These are phyloP conservation scores for Colletotrichum nymphaeae DNA, from an alignment of 2,329 filamentous ascomycete species.

Conservation along the genomic window DNA sequence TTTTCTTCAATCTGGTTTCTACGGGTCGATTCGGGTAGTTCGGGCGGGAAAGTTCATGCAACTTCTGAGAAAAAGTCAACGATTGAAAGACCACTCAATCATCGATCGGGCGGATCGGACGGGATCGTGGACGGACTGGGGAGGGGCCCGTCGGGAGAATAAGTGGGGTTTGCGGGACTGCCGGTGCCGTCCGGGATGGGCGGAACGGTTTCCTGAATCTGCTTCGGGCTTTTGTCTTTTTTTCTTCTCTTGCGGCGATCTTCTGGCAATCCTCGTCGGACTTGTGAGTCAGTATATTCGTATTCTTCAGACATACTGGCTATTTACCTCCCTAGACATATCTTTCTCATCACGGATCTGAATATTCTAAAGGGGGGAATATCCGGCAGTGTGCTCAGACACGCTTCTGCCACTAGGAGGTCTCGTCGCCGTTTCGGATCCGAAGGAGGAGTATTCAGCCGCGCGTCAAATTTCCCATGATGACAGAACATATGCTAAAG, in stretches of 20 bases:
- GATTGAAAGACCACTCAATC: not conserved
- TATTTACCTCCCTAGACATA: not conserved
- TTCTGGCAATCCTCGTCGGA: not conserved
- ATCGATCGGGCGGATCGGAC: not conserved
- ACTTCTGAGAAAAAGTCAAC: not conserved
- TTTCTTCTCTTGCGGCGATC: too few relatives aligned
- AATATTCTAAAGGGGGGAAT: not conserved
- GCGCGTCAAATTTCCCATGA: not conserved
- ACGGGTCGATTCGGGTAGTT: not conserved
- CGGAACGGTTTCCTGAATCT: not conserved
- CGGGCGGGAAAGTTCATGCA: not conserved
- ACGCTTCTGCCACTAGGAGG: not conserved
- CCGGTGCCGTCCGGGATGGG: not conserved
- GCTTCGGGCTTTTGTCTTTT: not conserved
- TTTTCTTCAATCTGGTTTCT: not conserved
- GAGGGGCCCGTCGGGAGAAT: not conserved
- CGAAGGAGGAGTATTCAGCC: not conserved
- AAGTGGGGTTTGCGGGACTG: slow-evolving; percentile 3
- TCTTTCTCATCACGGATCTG: not conserved
- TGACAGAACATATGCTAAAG: not conserved
- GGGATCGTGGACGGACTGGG: not conserved
- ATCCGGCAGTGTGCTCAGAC: slow-evolving; percentile 23
- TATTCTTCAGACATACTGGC: too few relatives aligned
- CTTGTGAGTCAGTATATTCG: not conserved
- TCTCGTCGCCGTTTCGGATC: slow-evolving; percentile 4